Percentiles rank a stretch among this genome's conserved stretches.
Evolutionary conservation across 2,329 filamentous ascomycete genomes (phyloP).

Genomic region (Phaeomoniella chlamydospora): DNA sequence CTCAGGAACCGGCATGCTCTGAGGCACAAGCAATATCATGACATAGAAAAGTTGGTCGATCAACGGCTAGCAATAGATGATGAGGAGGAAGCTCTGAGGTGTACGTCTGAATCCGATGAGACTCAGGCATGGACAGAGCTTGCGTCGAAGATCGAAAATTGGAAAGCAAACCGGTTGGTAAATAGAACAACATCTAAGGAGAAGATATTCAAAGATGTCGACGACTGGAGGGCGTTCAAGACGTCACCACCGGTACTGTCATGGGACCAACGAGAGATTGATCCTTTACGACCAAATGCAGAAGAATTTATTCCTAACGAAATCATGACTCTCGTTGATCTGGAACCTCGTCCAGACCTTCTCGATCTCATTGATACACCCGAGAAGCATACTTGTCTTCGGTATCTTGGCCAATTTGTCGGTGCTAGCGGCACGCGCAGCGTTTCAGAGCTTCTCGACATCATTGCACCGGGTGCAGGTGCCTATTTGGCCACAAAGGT

Average conservation of each 20-base stretch:
- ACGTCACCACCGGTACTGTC: slow-evolving; percentile 6
- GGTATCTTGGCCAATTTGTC: slow-evolving; percentile 6
- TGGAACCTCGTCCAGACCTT: slow-evolving; percentile 42
- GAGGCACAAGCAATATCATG: not conserved
- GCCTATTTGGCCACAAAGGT: slow-evolving; percentile 10
- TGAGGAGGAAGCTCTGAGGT: not conserved
- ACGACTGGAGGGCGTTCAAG: slow-evolving; percentile 10
- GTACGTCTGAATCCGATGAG: not conserved
- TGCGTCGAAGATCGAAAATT: slow-evolving; percentile 1
- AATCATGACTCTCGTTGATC: slow-evolving; percentile 24
- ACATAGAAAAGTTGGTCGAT: slow-evolving; percentile 1
- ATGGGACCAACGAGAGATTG: slow-evolving; percentile 8
- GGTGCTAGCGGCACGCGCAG: slow-evolving; percentile 2
- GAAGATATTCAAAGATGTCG: slow-evolving; percentile 9
- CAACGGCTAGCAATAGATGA: slow-evolving; percentile 5
- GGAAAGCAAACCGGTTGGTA: slow-evolving; percentile 2
- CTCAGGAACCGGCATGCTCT: not conserved
- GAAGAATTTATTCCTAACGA: slow-evolving; percentile 8
- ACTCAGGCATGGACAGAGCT: slow-evolving; percentile 2
- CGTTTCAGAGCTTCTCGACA: slow-evolving; percentile 5
- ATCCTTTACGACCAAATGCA: slow-evolving; percentile 8
- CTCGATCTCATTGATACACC: slow-evolving; percentile 30
- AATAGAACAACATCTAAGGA: slow-evolving; percentile 5
- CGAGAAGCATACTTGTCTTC: slow-evolving; percentile 9
- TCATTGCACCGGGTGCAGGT: slow-evolving; percentile 5